Evolutionary conservation across 2,329 filamentous ascomycete species (phyloP), one percentile per base, ranked within the genome.

Genomic region (Chaetomiaceae sp.): DNA sequence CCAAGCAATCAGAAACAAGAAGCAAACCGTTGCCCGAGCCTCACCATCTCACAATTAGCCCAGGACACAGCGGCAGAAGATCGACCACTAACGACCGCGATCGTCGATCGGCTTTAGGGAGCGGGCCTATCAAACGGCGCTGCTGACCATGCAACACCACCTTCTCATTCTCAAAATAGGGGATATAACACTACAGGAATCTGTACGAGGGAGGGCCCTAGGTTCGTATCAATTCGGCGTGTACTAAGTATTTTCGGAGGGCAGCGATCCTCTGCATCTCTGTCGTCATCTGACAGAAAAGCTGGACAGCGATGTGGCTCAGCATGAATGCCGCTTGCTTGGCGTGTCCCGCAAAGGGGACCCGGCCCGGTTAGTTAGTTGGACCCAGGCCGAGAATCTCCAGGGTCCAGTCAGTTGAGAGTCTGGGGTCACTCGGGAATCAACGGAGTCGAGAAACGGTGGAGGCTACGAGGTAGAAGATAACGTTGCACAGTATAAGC

Each of bases 211-310:
- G 25, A 27, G 25, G 25, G n/a, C n/a, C n/a, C n/a, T n/a, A n/a
- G n/a, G n/a, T n/a, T n/a, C n/a, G n/a, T n/a, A n/a, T n/a, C n/a
- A n/a, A n/a, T n/a, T n/a, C n/a, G n/a, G n/a, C n/a, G n/a, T n/a
- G n/a, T n/a, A n/a, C n/a, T n/a, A n/a, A n/a, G n/a, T n/a, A n/a
- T 3, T 16, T 18, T 11, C 33, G 3, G 43, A 23, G 32, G 2
- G 14, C 11, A 37, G 32, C n/a, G 32, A 33, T 25, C 27, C 10
- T 18, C 49, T 25, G 10, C 34, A 40, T 21, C 29, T 41, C 6
- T 48, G 50, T 41, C 43, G 43, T 42, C 50, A 47, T 53, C 37
- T 40, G 14, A 41, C 42, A 18, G 14, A 25, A 32, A 25, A 41
- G 37, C 29, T 16, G 25, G 14, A 34, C 42, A 33, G 20, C 32